These are phyloP conservation scores for Salix purpurea DNA, from an alignment of 345 rosid species.

Conservation along the genomic window DNA sequence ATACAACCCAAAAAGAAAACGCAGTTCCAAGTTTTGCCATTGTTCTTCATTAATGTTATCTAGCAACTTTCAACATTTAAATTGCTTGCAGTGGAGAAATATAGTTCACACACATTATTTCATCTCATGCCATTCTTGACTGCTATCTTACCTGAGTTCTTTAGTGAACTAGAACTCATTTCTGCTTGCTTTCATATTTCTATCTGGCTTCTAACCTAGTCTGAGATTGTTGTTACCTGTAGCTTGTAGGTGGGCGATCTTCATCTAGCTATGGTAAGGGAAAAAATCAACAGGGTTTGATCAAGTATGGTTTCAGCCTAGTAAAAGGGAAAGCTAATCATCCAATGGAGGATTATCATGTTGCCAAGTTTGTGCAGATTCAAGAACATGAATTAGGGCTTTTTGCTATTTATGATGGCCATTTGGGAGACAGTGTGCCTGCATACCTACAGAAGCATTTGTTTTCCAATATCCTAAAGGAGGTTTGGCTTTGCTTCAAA, in stretches of 20 bases:
- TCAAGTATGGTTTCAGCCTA: constrained; percentile 60
- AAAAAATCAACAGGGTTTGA: constrained; percentile 39
- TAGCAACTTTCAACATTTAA: background rate
- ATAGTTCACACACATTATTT: background rate
- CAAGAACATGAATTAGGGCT: constrained; percentile 59
- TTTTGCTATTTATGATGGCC: constrained; percentile 77
- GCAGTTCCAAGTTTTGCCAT: background rate
- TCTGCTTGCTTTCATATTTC: background rate
- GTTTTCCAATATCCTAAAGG: constrained; percentile 59
- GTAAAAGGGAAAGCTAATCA: constrained; percentile 62
- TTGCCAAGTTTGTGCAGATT: constrained; percentile 50
- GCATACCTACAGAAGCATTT: constrained; percentile 64
- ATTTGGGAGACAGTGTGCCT: constrained; percentile 60
- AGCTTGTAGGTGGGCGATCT: constrained; percentile 52
- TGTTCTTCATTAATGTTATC: background rate
- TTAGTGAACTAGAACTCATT: constrained; percentile 1
- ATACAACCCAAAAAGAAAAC: background rate
- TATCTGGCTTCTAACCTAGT: background rate
- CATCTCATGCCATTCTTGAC: background rate
- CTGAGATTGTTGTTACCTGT: constrained; percentile 4
- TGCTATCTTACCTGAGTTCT: background rate
- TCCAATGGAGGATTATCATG: constrained; percentile 83
- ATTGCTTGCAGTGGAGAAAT: background rate
- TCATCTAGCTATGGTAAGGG: constrained; percentile 62
- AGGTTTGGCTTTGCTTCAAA: constrained; percentile 35